Percentiles rank a stretch among this genome's conserved stretches.
These are phyloP conservation scores for Botrytis byssoidea DNA, from an alignment of 2,329 filamentous ascomycete genomes.

Conservation along the genomic window DNA sequence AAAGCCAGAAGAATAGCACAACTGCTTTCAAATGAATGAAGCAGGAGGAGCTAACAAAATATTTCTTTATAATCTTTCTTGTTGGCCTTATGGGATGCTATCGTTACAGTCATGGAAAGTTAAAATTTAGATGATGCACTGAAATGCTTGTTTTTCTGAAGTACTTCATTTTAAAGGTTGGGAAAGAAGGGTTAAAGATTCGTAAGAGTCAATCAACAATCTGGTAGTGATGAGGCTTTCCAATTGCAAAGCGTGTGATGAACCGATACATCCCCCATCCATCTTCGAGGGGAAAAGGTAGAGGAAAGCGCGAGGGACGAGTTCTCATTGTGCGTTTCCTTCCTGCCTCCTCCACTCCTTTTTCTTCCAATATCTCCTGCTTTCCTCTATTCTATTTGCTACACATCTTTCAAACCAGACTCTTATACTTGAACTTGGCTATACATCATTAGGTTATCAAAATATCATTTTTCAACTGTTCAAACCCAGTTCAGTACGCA, in stretches of 20 bases:
- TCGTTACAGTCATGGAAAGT: neutral
- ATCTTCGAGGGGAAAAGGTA: neutral
- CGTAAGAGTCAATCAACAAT: neutral
- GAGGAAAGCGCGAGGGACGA: neutral
- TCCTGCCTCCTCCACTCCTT: neutral
- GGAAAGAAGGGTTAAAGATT: neutral
- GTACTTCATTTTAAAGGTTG: neutral
- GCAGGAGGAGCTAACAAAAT: fast-evolving
- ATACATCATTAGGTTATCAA: neutral
- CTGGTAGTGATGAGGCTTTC: fast-evolving
- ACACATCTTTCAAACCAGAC: neutral
- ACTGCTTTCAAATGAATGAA: fast-evolving
- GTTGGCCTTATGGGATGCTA: neutral
- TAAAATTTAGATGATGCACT: neutral
- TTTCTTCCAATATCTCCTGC: too few relatives aligned
- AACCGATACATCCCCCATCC: fast-evolving
- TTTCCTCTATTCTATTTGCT: neutral
- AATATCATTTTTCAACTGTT: neutral
- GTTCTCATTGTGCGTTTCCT: neutral
- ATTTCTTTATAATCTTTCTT: fast-evolving
- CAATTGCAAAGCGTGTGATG: neutral
- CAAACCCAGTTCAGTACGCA: fast-evolving
- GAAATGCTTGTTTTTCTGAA: fast-evolving
- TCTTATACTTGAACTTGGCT: neutral
- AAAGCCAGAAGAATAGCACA: neutral